Conservation (phyloP, 192 early-diverging fungal genomes). For the Backusella circina region DNA sequence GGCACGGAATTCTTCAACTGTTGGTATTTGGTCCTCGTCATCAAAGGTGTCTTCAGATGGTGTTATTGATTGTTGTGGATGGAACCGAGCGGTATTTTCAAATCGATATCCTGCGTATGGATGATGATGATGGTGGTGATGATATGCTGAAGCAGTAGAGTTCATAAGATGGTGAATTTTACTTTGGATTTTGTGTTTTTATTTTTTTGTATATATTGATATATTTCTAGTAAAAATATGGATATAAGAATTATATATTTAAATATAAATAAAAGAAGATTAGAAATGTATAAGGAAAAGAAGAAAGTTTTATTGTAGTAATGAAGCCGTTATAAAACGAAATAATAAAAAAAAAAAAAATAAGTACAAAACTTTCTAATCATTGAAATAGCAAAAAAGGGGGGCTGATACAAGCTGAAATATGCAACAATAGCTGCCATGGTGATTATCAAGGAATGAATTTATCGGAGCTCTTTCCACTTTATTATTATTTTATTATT, state of each 20-base stretch:
- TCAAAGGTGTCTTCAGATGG: constrained; percentile 9
- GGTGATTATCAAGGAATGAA: constrained; percentile 17
- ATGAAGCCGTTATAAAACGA: neutral
- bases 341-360: neutral
- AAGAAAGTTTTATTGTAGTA: neutral
- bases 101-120: constrained; percentile 15
- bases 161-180: constrained; percentile 4
- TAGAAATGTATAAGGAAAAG: neutral
- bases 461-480: constrained; percentile 10
- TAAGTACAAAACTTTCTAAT: neutral
- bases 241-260: neutral
- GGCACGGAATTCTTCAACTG: constrained; percentile 38
- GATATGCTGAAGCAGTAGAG: constrained; percentile 9
- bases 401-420: constrained; percentile 5
- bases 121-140: constrained; percentile 2
- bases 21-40: constrained; percentile 39
- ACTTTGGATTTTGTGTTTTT: neutral
- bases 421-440: constrained; percentile 2
- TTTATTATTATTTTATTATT: neutral
- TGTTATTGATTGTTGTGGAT: neutral
- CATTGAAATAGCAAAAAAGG: neutral
- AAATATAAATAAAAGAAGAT: neutral
- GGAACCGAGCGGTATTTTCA: constrained; percentile 11
- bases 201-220: neutral
- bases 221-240: neutral